Evolutionary conservation across 2,329 filamentous ascomycete genomes (phyloP).

Genomic region (Cordyceps militaris): DNA sequence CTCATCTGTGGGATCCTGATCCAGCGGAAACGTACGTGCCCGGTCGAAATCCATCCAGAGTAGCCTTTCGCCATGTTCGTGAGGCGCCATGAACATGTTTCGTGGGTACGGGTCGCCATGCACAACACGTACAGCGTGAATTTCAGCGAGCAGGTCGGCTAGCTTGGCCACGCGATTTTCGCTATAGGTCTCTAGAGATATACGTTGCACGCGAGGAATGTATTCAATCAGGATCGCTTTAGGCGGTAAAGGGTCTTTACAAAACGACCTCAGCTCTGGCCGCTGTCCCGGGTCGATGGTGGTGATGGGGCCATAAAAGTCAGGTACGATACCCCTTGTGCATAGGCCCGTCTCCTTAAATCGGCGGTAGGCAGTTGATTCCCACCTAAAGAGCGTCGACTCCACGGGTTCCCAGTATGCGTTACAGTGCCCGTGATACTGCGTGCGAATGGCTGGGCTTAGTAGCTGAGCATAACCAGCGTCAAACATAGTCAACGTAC

Average conservation of each 20-base stretch:
- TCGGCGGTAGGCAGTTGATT: neutral
- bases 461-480: neutral
- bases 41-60: conserved; percentile 6
- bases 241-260: neutral
- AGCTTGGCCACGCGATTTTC: neutral
- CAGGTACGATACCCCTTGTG: neutral
- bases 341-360: neutral
- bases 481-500: neutral
- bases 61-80: neutral
- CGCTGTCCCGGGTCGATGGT: neutral
- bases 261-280: neutral
- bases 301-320: conserved; percentile 3
- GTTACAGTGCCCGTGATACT: neutral
- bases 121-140: neutral
- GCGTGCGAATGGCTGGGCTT: neutral
- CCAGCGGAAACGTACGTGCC: neutral
- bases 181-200: neutral
- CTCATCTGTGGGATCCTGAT: neutral
- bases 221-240: neutral
- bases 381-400: neutral
- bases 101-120: neutral
- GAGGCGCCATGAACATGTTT: neutral
- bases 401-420: neutral
- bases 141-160: neutral
- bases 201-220: neutral